Percentiles rank a stretch among this genome's conserved stretches.
Conservation (phyloP, 2,329 filamentous ascomycete genomes). For the Epichloe festucae region DNA sequence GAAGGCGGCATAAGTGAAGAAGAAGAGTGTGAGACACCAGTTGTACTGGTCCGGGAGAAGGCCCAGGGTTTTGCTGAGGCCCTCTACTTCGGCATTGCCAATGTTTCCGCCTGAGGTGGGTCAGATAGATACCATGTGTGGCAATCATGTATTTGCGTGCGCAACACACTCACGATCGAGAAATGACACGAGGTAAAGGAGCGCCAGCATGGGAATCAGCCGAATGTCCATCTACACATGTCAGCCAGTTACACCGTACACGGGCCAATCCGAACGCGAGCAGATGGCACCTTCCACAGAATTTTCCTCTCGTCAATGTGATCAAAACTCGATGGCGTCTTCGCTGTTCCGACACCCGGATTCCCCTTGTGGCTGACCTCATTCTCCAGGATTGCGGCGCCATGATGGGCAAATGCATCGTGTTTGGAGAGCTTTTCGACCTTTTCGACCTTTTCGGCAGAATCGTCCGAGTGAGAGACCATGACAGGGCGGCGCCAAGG, state of each 20-base stretch:
- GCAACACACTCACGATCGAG: slow-evolving; percentile 39
- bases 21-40: slow-evolving; percentile 57
- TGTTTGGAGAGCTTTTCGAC: not conserved
- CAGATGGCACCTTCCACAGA: slow-evolving; percentile 34
- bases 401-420: not conserved
- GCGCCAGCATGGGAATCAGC: slow-evolving; percentile 48
- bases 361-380: not conserved
- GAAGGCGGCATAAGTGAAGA: slow-evolving; percentile 63
- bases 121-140: not conserved
- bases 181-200: slow-evolving; percentile 56
- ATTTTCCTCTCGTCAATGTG: slow-evolving; percentile 38
- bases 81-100: slow-evolving; percentile 53
- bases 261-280: no score
- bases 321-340: not conserved
- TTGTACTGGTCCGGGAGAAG: slow-evolving; percentile 61
- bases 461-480: not conserved
- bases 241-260: not conserved
- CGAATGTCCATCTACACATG: slow-evolving; percentile 33
- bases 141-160: not conserved
- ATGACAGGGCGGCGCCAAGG: not conserved
- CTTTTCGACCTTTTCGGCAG: not conserved
- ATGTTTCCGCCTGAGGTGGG: slow-evolving; percentile 39
- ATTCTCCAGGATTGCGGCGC: not conserved
- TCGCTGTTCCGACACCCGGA: not conserved
- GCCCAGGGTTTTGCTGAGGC: slow-evolving; percentile 35